Evolutionary conservation across 2,329 filamentous ascomycete species (phyloP), one percentile per base, ranked within the genome.

Genomic region (Penicillium sp.): DNA sequence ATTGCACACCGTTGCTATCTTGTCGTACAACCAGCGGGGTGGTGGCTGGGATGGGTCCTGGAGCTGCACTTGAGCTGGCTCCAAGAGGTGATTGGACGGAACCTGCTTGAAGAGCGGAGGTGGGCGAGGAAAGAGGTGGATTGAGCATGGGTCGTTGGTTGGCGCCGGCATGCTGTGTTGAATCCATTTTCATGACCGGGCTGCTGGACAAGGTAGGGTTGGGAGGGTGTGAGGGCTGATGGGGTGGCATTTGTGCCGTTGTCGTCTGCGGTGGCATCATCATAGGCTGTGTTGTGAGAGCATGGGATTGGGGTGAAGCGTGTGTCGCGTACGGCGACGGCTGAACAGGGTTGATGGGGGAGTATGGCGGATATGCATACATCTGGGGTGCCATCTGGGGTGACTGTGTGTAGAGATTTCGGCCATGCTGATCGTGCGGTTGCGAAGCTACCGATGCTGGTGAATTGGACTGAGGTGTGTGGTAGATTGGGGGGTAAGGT

Each of bases 1-100:
- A 97, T 74, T 97, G 94, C 6, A 97, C 93, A 8, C 94, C 94
- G 63, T 96, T 97, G 69, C 91, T 89, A 67, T 97, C 94, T 75
- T 97, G 93, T 62, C 92, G 83, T 21, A 97, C 93, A 8, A 97
- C 92, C 8, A 97, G 80, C 0, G 94, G 94, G 0, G 94, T 97
- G 2, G 94, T 99, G 0, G 94, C 94, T 11, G 94, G 94, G 66
- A 99, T 99, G 0, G 94, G 94, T 2, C 94, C 94, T 6, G 94
- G 94, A 1, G 94, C 94, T 31, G 93, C 92, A 68, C 92, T 96
- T 10, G 92, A 88, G 71, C 94, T 96, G 28, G 91, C 84, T 19
- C 85, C 87, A 24, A 78, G 49, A 66, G 46, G 77, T 73, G 64
- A 62, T 34, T 72, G 70, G 2, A 61, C 46, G 43, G 62, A 67